These are phyloP conservation scores for Phytophthora pistaciae DNA, from an alignment of 352 stramenopile species.

Conservation along the genomic window DNA sequence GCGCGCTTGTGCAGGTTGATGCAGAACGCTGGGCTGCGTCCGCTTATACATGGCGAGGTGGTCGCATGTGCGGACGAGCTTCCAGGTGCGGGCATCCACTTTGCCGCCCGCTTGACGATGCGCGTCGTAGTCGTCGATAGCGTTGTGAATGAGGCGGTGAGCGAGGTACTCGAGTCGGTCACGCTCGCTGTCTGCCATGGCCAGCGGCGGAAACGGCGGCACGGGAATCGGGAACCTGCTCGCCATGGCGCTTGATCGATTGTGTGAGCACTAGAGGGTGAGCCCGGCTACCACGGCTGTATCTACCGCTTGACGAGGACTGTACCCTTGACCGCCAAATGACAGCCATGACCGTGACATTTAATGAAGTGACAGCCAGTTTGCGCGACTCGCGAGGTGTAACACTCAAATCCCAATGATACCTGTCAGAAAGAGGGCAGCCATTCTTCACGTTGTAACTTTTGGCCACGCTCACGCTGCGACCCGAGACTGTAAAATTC, in stretches of 20 bases:
- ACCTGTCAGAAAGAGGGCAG: slow-evolving; percentile 7
- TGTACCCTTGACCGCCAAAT: not conserved
- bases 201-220: slow-evolving; percentile 37
- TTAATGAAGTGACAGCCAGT: slow-evolving; percentile 30
- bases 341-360: slow-evolving; percentile 7
- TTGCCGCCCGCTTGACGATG: slow-evolving; percentile 26
- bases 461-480: not conserved
- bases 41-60: slow-evolving; percentile 46
- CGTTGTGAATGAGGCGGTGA: slow-evolving; percentile 36
- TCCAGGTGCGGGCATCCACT: slow-evolving; percentile 39
- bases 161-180: slow-evolving; percentile 43
- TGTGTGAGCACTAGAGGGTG: slow-evolving; percentile 1
- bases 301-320: not conserved
- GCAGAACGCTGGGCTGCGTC: slow-evolving; percentile 11
- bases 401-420: slow-evolving; percentile 33
- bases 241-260: slow-evolving; percentile 27
- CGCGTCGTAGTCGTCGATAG: slow-evolving; percentile 39
- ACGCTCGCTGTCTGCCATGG: slow-evolving; percentile 38
- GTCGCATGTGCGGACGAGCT: slow-evolving; percentile 35
- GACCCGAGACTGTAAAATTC: not conserved
- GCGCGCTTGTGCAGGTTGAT: slow-evolving; percentile 8
- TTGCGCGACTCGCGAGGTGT: slow-evolving; percentile 28
- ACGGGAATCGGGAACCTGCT: slow-evolving; percentile 32
- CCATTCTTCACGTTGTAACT: not conserved
- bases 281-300: not conserved